Conservation (phyloP, 2,329 filamentous ascomycete genomes). For the Penicillium decumbens region DNA sequence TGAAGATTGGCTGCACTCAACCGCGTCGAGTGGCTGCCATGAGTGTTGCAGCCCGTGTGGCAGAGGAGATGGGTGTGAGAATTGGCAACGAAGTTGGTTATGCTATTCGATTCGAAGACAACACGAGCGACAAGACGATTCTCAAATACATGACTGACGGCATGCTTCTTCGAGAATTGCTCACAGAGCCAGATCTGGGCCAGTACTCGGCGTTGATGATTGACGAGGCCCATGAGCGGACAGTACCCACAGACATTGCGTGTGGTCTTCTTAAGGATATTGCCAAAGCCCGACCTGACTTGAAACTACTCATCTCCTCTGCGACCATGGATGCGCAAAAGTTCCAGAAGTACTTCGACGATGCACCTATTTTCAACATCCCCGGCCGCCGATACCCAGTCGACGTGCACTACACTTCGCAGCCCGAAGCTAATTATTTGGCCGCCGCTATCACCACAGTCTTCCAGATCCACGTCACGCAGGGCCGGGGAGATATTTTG, state of each 20-base stretch:
- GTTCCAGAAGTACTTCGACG: slow-evolving; percentile 86
- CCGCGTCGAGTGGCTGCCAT: slow-evolving; percentile 93
- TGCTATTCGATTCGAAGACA: slow-evolving; percentile 89
- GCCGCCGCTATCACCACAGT: slow-evolving; percentile 86
- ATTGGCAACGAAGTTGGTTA: slow-evolving; percentile 92
- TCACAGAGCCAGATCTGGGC: slow-evolving; percentile 78
- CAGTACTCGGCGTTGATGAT: slow-evolving; percentile 90
- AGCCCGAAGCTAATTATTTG: slow-evolving; percentile 91
- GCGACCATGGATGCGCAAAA: slow-evolving; percentile 93
- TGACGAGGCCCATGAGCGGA: slow-evolving; percentile 94
- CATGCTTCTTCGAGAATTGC: slow-evolving; percentile 83
- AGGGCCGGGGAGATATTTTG: slow-evolving; percentile 80
- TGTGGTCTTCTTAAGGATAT: slow-evolving; percentile 86
- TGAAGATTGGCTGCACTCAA: slow-evolving; percentile 90
- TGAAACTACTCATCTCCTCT: slow-evolving; percentile 87
- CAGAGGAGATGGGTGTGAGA: slow-evolving; percentile 87
- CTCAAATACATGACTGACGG: slow-evolving; percentile 98
- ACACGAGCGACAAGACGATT: slow-evolving; percentile 82
- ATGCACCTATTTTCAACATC: slow-evolving; percentile 90
- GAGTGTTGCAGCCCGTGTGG: slow-evolving; percentile 93
- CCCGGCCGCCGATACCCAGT: slow-evolving; percentile 85
- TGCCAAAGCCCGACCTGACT: slow-evolving; percentile 71
- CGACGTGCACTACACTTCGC: slow-evolving; percentile 82
- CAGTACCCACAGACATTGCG: slow-evolving; percentile 83
- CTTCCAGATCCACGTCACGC: slow-evolving; percentile 89